phyloP scores from a whole-genome alignment of 73 alveolate genomes.

The Urostyla sp. region DNA sequence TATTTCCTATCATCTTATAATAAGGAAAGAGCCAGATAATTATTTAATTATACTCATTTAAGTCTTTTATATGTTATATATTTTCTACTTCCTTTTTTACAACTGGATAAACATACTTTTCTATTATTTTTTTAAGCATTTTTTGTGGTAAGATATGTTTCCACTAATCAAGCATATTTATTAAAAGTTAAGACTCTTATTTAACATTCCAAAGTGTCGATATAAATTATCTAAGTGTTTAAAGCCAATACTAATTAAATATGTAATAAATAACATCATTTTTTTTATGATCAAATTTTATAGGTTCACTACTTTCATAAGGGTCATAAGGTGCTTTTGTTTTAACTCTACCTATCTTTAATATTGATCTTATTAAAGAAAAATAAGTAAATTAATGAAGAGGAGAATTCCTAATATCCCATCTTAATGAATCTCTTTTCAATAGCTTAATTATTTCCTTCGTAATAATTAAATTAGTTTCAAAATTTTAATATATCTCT shows the following conservation, averaged over 20 bases:
- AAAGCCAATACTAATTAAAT: conserved; percentile 25
- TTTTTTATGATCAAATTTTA: neutral
- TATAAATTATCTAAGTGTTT: conserved; percentile 26
- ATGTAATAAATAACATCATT: conserved; percentile 32
- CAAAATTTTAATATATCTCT: neutral
- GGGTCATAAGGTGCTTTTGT: neutral
- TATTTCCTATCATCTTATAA: too few relatives aligned
- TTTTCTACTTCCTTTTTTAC: conserved; percentile 35
- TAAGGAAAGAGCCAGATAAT: too few relatives aligned
- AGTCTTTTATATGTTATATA: too few relatives aligned
- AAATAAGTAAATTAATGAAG: neutral
- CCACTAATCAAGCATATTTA: conserved; percentile 11
- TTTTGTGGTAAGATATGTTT: conserved; percentile 6
- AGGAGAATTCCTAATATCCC: conserved; percentile 15
- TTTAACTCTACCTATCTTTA: conserved; percentile 8
- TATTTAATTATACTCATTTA: too few relatives aligned
- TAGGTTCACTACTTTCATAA: neutral
- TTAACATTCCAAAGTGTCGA: conserved; percentile 34
- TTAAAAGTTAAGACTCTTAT: neutral
- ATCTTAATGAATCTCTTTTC: neutral
- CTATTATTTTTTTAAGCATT: neutral
- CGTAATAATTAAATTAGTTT: neutral
- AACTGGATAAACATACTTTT: conserved; percentile 20
- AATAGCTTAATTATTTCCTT: neutral
- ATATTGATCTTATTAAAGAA: neutral